Percentiles rank a stretch among this genome's conserved stretches.
phyloP scores from a whole-genome alignment of 1,284 basidiomycete species.

The Ganoderma sinense region DNA sequence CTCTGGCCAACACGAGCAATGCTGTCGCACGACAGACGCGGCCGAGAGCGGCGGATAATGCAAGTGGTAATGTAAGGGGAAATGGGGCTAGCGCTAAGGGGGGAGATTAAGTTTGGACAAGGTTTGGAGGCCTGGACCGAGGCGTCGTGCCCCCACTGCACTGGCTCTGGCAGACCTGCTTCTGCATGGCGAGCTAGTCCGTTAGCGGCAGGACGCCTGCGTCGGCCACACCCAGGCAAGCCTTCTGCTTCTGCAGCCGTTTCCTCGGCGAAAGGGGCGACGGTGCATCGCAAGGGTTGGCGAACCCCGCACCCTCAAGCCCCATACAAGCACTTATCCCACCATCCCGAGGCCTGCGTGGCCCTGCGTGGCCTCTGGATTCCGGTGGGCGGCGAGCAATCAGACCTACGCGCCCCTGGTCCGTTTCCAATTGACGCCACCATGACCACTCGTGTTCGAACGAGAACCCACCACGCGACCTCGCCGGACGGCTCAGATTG shows the following conservation, averaged over 20 bases:
- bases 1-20: slow-evolving; percentile 16
- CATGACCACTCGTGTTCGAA: background rate
- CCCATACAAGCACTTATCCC: background rate
- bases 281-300: background rate
- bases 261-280: slow-evolving; percentile 8
- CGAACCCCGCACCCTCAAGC: background rate
- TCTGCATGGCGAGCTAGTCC: background rate
- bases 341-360: background rate
- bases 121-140: slow-evolving; percentile 1
- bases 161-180: background rate
- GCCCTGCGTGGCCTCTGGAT: background rate
- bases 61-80: background rate
- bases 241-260: slow-evolving; percentile 5
- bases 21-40: background rate
- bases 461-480: slow-evolving; percentile 17
- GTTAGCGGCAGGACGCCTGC: background rate
- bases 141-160: background rate
- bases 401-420: slow-evolving; percentile 15
- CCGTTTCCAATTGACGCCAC: slow-evolving; percentile 13
- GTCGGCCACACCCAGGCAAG: background rate
- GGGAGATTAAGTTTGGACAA: slow-evolving; percentile 15
- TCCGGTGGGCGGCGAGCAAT: background rate
- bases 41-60: background rate
- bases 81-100: background rate
- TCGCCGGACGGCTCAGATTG: slow-evolving; percentile 18